Evolutionary conservation across 1,284 basidiomycete genomes (phyloP).

Genomic region (Cryptococcus sp.): DNA sequence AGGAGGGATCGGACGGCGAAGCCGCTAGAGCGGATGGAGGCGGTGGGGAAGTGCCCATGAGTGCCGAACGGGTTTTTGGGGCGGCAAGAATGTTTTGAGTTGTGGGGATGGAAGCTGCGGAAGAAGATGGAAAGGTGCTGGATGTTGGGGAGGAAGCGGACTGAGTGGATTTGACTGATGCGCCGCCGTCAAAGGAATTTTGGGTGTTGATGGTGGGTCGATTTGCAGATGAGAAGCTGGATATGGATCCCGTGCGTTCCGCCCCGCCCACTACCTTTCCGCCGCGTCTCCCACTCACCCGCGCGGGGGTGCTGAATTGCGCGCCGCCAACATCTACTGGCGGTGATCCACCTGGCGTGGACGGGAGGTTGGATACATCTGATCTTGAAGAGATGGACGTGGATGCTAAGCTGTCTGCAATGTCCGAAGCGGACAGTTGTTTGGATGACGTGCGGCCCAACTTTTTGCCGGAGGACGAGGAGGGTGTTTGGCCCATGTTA

Average conservation of each 20-base stretch:
- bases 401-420: slow-evolving; percentile 42
- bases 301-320: slow-evolving; percentile 19
- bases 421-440: slow-evolving; percentile 49
- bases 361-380: slow-evolving; percentile 9
- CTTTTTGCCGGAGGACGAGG: slow-evolving; percentile 47
- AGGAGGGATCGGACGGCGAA: slow-evolving; percentile 28
- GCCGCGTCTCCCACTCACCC: slow-evolving; percentile 13
- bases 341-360: slow-evolving; percentile 14
- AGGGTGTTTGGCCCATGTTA: slow-evolving; percentile 52
- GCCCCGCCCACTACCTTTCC: slow-evolving; percentile 4
- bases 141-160: slow-evolving; percentile 20
- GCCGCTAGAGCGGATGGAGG: slow-evolving; percentile 34
- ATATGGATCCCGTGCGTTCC: slow-evolving; percentile 20
- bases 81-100: slow-evolving; percentile 53
- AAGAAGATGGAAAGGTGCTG: slow-evolving; percentile 15
- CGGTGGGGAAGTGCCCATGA: slow-evolving; percentile 41
- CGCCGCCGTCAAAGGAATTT: slow-evolving; percentile 20
- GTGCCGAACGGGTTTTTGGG: slow-evolving; percentile 26
- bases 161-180: slow-evolving; percentile 18
- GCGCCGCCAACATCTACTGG: slow-evolving; percentile 23
- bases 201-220: slow-evolving; percentile 14
- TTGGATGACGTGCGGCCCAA: slow-evolving; percentile 54
- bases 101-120: slow-evolving; percentile 38
- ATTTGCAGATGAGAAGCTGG: slow-evolving; percentile 25
- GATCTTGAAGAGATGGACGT: slow-evolving; percentile 29